Evolutionary conservation across 768 basidiomycete genomes (phyloP).

Genomic region (Lentinula sp.): DNA sequence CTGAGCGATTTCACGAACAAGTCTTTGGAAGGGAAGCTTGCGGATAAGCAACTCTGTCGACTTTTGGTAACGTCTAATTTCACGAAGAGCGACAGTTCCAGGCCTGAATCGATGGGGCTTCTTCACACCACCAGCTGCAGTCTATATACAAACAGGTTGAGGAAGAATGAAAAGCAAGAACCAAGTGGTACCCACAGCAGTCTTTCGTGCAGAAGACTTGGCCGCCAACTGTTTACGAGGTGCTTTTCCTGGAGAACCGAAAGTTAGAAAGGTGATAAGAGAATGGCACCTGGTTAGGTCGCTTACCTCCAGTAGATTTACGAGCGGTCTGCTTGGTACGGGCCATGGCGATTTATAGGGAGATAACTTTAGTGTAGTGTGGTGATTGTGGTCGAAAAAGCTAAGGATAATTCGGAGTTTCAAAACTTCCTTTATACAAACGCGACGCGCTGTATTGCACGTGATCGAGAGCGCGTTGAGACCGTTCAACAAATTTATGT

Average conservation of each 20-base stretch:
- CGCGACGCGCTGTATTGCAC: constrained; percentile 15
- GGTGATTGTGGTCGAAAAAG: not conserved
- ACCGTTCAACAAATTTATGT: constrained; percentile 13
- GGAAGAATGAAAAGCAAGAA: not conserved
- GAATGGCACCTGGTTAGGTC: fast-evolving
- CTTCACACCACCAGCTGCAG: constrained; percentile 13
- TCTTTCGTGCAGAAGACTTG: constrained; percentile 39
- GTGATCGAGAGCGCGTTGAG: constrained; percentile 12
- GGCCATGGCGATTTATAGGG: constrained; percentile 29
- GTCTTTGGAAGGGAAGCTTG: constrained; percentile 81
- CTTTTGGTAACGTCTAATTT: constrained; percentile 79
- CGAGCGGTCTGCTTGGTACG: constrained; percentile 55
- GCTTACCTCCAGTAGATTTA: constrained; percentile 49
- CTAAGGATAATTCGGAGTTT: not conserved
- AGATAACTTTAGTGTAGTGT: too few species aligned
- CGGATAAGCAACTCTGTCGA: constrained; percentile 80
- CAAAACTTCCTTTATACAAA: constrained; percentile 16
- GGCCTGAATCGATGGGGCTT: constrained; percentile 59
- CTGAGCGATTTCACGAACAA: constrained; percentile 70
- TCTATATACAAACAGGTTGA: not conserved
- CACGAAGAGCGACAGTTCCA: constrained; percentile 81
- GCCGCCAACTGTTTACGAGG: constrained; percentile 48
- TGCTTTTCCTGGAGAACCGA: constrained; percentile 33
- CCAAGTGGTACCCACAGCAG: constrained; percentile 20
- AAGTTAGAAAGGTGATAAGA: not conserved